phyloP scores from a whole-genome alignment of 345 rosid genomes.

The Streptanthus diversifolius region DNA sequence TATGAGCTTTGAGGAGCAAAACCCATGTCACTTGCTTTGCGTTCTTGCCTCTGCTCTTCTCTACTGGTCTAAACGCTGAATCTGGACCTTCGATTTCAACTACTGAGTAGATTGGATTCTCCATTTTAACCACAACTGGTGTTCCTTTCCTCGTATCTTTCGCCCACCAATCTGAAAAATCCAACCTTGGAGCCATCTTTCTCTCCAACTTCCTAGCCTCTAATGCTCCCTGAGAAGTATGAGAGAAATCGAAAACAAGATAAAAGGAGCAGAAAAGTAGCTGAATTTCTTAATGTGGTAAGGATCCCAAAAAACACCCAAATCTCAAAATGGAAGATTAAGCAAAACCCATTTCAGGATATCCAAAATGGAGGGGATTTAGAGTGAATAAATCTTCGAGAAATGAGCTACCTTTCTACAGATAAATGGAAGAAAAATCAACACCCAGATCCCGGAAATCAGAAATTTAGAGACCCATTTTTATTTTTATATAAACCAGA shows the following conservation, averaged over 20 bases:
- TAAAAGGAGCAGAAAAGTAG: background rate
- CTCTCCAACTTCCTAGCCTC: background rate
- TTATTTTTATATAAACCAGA: conserved; percentile 8
- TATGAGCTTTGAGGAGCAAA: conserved; percentile 83
- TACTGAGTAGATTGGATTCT: conserved; percentile 73
- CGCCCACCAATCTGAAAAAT: conserved; percentile 71
- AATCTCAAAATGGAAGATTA: conserved; percentile 15
- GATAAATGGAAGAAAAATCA: conserved; percentile 11
- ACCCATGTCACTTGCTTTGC: conserved; percentile 94
- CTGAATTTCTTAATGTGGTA: conserved; percentile 22
- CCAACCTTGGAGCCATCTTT: conserved; percentile 63
- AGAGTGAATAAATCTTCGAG: conserved; percentile 17
- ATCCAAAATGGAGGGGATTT: conserved; percentile 7
- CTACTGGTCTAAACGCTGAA: conserved; percentile 75
- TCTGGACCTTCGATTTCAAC: conserved; percentile 89
- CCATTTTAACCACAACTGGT: conserved; percentile 89
- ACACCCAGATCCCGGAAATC: conserved; percentile 48
- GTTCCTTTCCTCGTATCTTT: conserved; percentile 63
- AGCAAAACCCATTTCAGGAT: conserved; percentile 27
- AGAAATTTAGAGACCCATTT: conserved; percentile 37
- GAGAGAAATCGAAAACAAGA: background rate
- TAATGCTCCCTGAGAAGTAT: background rate
- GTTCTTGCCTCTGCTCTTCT: conserved; percentile 77
- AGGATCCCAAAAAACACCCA: conserved; percentile 17
- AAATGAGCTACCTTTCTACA: conserved; percentile 24